A percentile compares a stretch with the other conserved stretches of the same genome.
Conservation (phyloP, 805 yeast species). For the Saccharomycopsis amapae region DNA sequence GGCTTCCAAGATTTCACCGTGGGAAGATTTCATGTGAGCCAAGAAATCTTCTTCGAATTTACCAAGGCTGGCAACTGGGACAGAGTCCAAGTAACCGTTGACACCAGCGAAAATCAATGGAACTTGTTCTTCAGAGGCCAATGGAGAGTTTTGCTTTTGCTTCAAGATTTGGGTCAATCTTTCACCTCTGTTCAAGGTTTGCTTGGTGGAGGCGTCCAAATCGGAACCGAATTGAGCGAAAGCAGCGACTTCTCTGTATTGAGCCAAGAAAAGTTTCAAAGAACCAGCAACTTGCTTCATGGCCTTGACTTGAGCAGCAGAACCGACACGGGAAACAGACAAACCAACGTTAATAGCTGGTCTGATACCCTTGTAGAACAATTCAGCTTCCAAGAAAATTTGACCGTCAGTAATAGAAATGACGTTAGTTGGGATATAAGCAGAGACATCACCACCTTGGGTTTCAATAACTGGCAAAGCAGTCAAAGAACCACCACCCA, state of each 20-base stretch:
- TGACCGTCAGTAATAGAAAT: slow-evolving; percentile 97
- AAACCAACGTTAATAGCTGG: slow-evolving; percentile 99
- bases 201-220: slow-evolving; percentile 99
- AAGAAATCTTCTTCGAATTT: slow-evolving; percentile 91
- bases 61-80: slow-evolving; percentile 79
- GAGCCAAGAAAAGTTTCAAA: slow-evolving; percentile 99
- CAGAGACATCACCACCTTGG: slow-evolving; percentile 99
- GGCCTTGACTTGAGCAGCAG: slow-evolving; percentile 99
- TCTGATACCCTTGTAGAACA: slow-evolving; percentile 99
- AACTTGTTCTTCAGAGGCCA: slow-evolving; percentile 98
- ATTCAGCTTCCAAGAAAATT: slow-evolving; percentile 98
- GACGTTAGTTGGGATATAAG: slow-evolving; percentile 96
- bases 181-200: slow-evolving; percentile 99
- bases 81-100: slow-evolving; percentile 92
- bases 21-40: slow-evolving; percentile 86
- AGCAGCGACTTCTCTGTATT: slow-evolving; percentile 99
- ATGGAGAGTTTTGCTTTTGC: slow-evolving; percentile 95
- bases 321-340: slow-evolving; percentile 99
- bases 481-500: slow-evolving; percentile 92
- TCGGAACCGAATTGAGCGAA: slow-evolving; percentile 99
- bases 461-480: slow-evolving; percentile 96
- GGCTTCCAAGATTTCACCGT: slow-evolving; percentile 72
- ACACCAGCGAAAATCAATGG: slow-evolving; percentile 99
- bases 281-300: slow-evolving; percentile 99
- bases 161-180: slow-evolving; percentile 98